Conservation (phyloP, 805 yeast species). For the Wickerhamomyces bovis region DNA sequence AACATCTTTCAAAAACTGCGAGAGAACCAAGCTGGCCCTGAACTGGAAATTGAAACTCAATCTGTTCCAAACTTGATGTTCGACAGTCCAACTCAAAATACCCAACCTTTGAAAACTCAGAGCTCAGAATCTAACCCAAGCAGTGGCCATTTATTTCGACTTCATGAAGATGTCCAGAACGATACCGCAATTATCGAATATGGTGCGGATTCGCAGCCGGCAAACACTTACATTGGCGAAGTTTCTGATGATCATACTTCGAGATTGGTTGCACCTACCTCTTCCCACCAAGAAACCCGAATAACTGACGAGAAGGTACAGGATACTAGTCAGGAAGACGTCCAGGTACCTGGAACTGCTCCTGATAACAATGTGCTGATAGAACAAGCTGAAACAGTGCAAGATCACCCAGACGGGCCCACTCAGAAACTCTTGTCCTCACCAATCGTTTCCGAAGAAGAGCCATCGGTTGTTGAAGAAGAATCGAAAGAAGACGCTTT, state of each 20-base stretch:
- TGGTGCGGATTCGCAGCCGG: background rate
- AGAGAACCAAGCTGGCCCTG: conserved; percentile 15
- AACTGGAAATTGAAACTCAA: conserved; percentile 17
- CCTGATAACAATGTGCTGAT: conserved; percentile 11
- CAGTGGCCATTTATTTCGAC: background rate
- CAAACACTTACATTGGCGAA: background rate
- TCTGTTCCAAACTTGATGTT: conserved; percentile 14
- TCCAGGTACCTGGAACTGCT: conserved; percentile 22
- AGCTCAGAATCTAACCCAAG: background rate
- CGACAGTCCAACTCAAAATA: conserved; percentile 3
- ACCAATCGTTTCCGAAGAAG: conserved; percentile 22
- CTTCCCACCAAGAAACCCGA: background rate
- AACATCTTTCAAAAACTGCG: conserved; percentile 17
- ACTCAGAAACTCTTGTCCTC: conserved; percentile 6
- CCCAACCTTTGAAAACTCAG: background rate
- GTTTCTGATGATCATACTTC: background rate
- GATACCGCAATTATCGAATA: background rate
- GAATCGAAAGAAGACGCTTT: background rate
- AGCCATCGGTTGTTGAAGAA: conserved; percentile 1
- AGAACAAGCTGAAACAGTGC: background rate
- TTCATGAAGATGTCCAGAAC: background rate
- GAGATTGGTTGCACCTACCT: background rate
- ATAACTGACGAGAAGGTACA: background rate
- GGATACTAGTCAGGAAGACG: conserved; percentile 10
- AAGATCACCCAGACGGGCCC: background rate